Evolutionary conservation across 225 moss, liverwort and hornwort genomes (phyloP), one percentile per base, ranked within the genome.

Genomic region (Pseudisothecium myosuroides): DNA sequence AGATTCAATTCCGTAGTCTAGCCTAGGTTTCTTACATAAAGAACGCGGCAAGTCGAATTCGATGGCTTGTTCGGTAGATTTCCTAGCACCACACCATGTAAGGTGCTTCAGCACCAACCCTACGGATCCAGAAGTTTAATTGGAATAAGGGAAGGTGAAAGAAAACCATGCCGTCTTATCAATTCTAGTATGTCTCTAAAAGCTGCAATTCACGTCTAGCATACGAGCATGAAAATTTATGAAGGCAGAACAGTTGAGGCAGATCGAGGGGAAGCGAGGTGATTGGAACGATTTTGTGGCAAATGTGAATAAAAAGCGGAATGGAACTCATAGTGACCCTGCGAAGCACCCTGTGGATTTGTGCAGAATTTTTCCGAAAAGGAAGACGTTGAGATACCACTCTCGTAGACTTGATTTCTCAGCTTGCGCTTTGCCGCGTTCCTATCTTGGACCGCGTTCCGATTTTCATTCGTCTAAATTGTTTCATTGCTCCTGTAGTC

Each of bases 211-310:
- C n/a, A n/a, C n/a, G n/a, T n/a, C n/a, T n/a, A n/a, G n/a, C n/a
- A n/a, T n/a, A n/a, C n/a, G n/a, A n/a, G n/a, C n/a, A n/a, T n/a
- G n/a, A n/a, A n/a, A n/a, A n/a, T n/a, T n/a, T n/a, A n/a, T n/a
- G n/a, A 95, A 91, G 88, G 87, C 54, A 75, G 93, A 92, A 66
- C 93, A 92, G 58, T 65, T 87, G 72, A 90, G 23, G 52, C 88
- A 92, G 66, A 83, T 95, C 73, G 89, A 88, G 64, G 93, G 94
- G 83, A 91, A 92, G 61, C 92, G 88, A 77, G 95, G 96, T 36
- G 85, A 87, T 68, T 95, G 94, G 96, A 84, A 89, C 39, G 90
- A 92, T 23, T 95, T 92, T 86, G 90, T 95, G 75, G 91, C 89
- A 54, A 88, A 82, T 62, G 89, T 95, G 76, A 94, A 94, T 85